A percentile compares a stretch with the other conserved stretches of the same genome.
phyloP scores from a whole-genome alignment of 768 basidiomycete species.

The Lactarius indigo region DNA sequence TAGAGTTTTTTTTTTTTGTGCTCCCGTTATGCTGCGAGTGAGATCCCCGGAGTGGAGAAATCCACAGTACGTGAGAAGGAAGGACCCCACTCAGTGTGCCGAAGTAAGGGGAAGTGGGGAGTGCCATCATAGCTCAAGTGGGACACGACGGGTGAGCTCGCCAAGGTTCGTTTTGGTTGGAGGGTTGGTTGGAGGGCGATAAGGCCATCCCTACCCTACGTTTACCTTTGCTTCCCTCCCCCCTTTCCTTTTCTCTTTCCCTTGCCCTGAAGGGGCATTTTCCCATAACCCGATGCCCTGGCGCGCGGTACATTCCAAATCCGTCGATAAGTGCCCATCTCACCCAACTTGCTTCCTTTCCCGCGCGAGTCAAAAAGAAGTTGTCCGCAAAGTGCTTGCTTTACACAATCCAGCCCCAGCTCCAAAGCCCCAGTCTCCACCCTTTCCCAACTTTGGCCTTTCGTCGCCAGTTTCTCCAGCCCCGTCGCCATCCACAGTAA shows the following conservation, averaged over 20 bases:
- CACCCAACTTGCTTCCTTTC: neutral
- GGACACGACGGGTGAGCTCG: neutral
- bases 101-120: neutral
- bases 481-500: neutral
- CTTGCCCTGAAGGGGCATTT: neutral
- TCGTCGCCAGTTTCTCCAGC: neutral
- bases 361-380: constrained; percentile 9
- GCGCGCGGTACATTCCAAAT: constrained; percentile 10
- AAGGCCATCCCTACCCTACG: neutral
- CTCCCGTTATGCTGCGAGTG: neutral
- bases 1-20: constrained; percentile 15
- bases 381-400: neutral
- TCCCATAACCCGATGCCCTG: constrained; percentile 14
- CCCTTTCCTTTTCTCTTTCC: neutral
- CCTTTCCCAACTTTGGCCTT: neutral
- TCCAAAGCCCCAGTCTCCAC: neutral
- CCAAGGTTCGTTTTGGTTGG: neutral
- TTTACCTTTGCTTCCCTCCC: neutral
- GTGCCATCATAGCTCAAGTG: neutral
- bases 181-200: neutral
- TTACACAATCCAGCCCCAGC: neutral
- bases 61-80: neutral
- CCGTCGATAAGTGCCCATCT: neutral
- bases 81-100: neutral
- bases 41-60: neutral